phyloP scores from a whole-genome alignment of 768 basidiomycete genomes.

The Suillus brevipes region DNA sequence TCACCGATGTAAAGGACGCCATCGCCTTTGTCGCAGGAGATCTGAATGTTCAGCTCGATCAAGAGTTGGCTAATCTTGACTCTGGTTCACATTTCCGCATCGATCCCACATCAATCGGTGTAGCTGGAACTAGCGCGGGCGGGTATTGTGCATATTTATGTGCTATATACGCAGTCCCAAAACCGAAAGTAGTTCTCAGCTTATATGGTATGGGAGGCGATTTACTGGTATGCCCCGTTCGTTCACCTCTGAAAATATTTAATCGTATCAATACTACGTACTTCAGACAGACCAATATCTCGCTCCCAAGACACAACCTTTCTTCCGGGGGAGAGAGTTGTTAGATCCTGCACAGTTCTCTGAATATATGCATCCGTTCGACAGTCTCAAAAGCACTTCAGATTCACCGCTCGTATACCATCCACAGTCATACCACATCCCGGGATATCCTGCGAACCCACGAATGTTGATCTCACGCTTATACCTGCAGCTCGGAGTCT shows the following conservation, averaged over 20 bases:
- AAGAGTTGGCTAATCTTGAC: not conserved
- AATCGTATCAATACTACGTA: constrained; percentile 6
- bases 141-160: constrained; percentile 65
- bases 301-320: constrained; percentile 45
- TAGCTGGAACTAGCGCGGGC: constrained; percentile 60
- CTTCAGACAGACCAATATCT: constrained; percentile 54
- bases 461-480: constrained; percentile 59
- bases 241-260: not conserved
- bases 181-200: constrained; percentile 54
- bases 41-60: constrained; percentile 17
- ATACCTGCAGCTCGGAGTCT: constrained; percentile 58
- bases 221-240: constrained; percentile 38
- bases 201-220: constrained; percentile 69
- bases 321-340: constrained; percentile 57
- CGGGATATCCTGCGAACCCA: constrained; percentile 62
- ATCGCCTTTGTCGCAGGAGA: constrained; percentile 45
- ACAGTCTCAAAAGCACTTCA: constrained; percentile 27
- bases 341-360: constrained; percentile 48
- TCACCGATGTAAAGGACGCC: constrained; percentile 57
- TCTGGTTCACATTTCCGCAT: constrained; percentile 33
- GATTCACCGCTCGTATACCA: constrained; percentile 52
- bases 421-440: constrained; percentile 43
- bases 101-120: constrained; percentile 46
- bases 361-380: constrained; percentile 48
- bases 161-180: constrained; percentile 52